These are phyloP conservation scores for Phytophthora podocarpi DNA, from an alignment of 352 stramenopile species.

Conservation along the genomic window DNA sequence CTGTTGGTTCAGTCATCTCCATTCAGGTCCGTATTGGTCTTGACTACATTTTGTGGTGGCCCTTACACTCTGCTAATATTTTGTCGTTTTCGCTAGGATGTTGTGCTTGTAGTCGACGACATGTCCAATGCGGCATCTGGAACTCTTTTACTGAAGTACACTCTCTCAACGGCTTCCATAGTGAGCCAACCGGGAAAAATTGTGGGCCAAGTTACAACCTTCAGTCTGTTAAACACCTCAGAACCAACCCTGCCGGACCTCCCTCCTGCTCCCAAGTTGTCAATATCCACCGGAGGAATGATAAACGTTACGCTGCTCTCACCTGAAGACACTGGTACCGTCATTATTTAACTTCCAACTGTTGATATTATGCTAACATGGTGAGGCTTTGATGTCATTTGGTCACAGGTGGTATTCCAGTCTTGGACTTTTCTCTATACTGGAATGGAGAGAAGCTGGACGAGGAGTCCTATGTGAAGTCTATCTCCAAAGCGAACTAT, in stretches of 20 bases:
- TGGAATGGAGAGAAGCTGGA: constrained; percentile 38
- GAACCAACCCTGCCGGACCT: constrained; percentile 33
- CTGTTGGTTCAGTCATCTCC: constrained; percentile 40
- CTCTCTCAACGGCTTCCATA: constrained; percentile 31
- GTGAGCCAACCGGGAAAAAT: constrained; percentile 26
- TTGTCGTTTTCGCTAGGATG: constrained; percentile 7
- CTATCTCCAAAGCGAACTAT: constrained; percentile 10
- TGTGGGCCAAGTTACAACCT: constrained; percentile 35
- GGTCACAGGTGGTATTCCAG: constrained; percentile 45
- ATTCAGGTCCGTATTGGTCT: constrained; percentile 27
- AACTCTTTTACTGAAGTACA: constrained; percentile 35
- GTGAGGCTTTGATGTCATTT: background rate
- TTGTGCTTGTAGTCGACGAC: constrained; percentile 46
- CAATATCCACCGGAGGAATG: constrained; percentile 51
- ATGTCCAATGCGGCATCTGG: constrained; percentile 38
- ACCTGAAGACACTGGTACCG: constrained; percentile 46
- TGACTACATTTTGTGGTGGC: background rate
- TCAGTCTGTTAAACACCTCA: constrained; percentile 44
- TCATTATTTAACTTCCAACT: background rate
- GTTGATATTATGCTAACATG: background rate
- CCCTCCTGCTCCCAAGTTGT: constrained; percentile 34
- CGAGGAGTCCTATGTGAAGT: constrained; percentile 16
- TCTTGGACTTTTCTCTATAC: constrained; percentile 49
- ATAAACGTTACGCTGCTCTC: constrained; percentile 36
- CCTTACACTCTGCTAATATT: background rate